Base-by-base conservation (phyloP, 768 basidiomycete genomes). In the Tylopilus plumbeoviolaceoides region DNA sequence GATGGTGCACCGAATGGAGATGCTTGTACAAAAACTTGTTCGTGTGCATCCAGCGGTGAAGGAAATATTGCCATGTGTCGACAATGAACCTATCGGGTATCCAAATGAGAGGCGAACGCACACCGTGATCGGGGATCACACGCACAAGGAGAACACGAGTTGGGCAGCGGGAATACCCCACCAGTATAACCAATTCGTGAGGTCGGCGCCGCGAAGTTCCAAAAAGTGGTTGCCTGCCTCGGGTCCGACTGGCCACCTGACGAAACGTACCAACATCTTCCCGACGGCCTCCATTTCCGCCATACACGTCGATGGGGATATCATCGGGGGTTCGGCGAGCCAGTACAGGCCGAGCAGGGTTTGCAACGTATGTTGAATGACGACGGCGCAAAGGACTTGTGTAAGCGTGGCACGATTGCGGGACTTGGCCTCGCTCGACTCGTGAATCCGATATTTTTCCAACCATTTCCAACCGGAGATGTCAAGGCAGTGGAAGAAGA, bases 1-100 rank as follows among this genome's bases (percentile, higher is more conserved):
- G 80, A 68, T 99, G 97, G 70, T 99, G 97, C 71, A 87, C 85
- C 0, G 91, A 92, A 70, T 99, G 97, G 58, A 98, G 77, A 48
- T 90, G 83, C 59, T 84, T 89, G 75, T 95, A 99, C 30, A 98
- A 77, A 71, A 81, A 98, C 59, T 84, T 89, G 75, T 91, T 91
- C 61, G 81, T 72, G 73, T 98, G 97, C 87, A 97, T 91, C 40
- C 75, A 70, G 36, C 95, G 91, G 67, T 99, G 97, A 18, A 92
- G 76, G 73, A 95, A 94, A 72, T 98, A 99, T 69, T 99, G 95
- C 93, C 93, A 98, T 30, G 94, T 94, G 73, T 99, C 97, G 60
- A 98, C 85, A 53, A 94, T 65, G 70, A 97, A 90, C 75, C 97
- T 95, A 21, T 18, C 21, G 36, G 20, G 3, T 8, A 38, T 15